Base-by-base conservation (phyloP, 2,329 filamentous ascomycete species). In the Pseudogymnoascus sp. region DNA sequence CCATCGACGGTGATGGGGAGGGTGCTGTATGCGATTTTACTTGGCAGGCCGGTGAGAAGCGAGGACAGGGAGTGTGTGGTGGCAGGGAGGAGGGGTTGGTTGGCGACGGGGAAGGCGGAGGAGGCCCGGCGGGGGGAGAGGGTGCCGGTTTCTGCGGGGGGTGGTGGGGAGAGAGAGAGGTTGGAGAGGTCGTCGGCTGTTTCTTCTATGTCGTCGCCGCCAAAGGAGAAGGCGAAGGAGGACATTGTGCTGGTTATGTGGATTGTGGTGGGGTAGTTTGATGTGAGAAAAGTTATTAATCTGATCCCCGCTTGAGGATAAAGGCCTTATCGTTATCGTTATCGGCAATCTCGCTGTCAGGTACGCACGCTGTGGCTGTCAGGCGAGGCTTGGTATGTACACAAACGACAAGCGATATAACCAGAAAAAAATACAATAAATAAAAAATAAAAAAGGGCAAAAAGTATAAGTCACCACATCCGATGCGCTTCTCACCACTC, bases 21-120 rank as follows among this genome's bases (percentile, higher is more conserved):
- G 11, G 79, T 80, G 69, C 82, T 79, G 74, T 88, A 93, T 16
- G 88, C 86, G 62, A 94, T 82, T 73, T 90, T 90, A 63, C 87
- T 89, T 0, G 90, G 90, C 53, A 93, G 79, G 63, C 75, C 75
- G 2, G 77, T 74, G n/a, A 88, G 74, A 72, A 88, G 78, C 3
- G 75, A 70, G 16, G 74, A 69, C 33, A 87, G 69, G 62, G 76
- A 73, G 72, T 87, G 84, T 59, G 72, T 73, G n/a, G 75, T 75
- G 7, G 84, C 78, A 8, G 80, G 78, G 3, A 88, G 78, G 62
- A 85, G 78, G 63, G 84, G 80, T 67, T 85, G 84, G 64, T 84
- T 84, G 59, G 80, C 76, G 23, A 87, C 80, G 4, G 85, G 85
- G 68, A 88, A 88, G 14, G 85, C 85, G 70, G 71, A 66, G 69